Base-by-base conservation (phyloP, 2,329 filamentous ascomycete species). In the Aspergillus novofumigatus region DNA sequence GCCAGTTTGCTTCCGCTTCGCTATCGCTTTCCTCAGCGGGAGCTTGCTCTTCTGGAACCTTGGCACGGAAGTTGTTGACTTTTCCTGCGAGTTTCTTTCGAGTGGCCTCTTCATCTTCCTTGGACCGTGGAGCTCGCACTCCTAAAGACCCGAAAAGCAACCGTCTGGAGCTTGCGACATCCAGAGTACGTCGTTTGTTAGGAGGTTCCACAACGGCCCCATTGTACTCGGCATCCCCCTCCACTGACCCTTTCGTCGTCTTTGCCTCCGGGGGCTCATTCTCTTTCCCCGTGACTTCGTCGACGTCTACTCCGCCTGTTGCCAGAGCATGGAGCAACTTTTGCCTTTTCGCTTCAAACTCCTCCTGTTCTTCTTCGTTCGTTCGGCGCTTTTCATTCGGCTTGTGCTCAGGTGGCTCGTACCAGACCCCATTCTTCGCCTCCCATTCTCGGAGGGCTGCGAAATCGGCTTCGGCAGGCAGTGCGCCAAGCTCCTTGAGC, bases 121-220 rank as follows among this genome's bases (percentile, higher is more conserved):
- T 86, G 1, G 80, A 85, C 65, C 86, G 89, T 0, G 90, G 89
- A 3, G 81, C 82, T 54, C 84, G 84, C 9, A 91, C 72, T 3
- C 89, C 90, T 3, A 93, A 78, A 6, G 89, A 87, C 8, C 86
- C 86, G 65, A 92, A 90, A 0, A 93, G 71, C 56, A 92, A 77
- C 62, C 90, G 83, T 53, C 84, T 81, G 2, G 86, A 84, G 52
- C 87, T 86, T 17, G 80, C 82, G 29, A 91, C 55, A 65, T 87
- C 81, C 35, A 86, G 70, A 20, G 74, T 74, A 49, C 78, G 75
- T 56, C 76, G 74, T 41, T 67, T 72, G 11, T 17, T 38, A 38
- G 66, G 54, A 35, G 60, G 38, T 49, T 65, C 62, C 35, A 56
- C 42, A 26, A 56, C 61, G 7, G 52, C 47, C 26, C 63, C 55